Conservation (phyloP, 2,329 filamentous ascomycete genomes). For the Verticillium albo-atrum region DNA sequence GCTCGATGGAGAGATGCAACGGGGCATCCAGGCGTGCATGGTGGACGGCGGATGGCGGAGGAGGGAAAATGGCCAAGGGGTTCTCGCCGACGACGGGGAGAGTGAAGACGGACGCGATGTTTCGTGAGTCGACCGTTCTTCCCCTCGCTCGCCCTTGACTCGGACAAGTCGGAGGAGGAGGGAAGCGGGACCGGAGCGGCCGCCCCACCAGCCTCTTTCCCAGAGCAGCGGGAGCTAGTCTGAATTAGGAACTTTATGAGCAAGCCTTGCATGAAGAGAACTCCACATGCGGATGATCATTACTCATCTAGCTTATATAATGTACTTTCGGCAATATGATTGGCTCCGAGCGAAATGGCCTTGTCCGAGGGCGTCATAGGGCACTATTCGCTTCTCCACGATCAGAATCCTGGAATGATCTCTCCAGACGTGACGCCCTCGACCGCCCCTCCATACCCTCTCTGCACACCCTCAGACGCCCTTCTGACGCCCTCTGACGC, state of each 20-base stretch:
- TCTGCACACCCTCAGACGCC: not conserved
- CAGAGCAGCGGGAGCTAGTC: constrained; percentile 18
- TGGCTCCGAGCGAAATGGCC: not conserved
- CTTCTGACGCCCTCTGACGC: not conserved
- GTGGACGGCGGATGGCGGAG: not conserved
- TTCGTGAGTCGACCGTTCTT: too few species aligned
- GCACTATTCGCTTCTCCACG: not conserved
- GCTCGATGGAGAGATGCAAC: constrained; percentile 7
- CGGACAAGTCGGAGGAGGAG: not conserved
- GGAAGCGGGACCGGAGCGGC: not conserved
- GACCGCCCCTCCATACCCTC: too few species aligned
- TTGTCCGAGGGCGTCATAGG: not conserved
- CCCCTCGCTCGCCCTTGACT: too few species aligned
- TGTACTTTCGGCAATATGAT: not conserved
- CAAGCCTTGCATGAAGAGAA: constrained; percentile 12
- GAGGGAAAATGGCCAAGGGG: not conserved
- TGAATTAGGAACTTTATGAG: constrained; percentile 23
- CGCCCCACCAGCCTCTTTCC: not conserved
- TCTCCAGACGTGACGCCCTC: not conserved
- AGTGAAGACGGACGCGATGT: not conserved
- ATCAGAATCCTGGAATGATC: not conserved
- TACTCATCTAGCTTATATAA: not conserved
- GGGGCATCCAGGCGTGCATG: constrained; percentile 10
- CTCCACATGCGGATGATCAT: not conserved
- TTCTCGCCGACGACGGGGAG: not conserved